Evolutionary conservation across 306 rosid species (phyloP), one percentile per base, ranked within the genome.

Genomic region (Ormosia semicastrata): DNA sequence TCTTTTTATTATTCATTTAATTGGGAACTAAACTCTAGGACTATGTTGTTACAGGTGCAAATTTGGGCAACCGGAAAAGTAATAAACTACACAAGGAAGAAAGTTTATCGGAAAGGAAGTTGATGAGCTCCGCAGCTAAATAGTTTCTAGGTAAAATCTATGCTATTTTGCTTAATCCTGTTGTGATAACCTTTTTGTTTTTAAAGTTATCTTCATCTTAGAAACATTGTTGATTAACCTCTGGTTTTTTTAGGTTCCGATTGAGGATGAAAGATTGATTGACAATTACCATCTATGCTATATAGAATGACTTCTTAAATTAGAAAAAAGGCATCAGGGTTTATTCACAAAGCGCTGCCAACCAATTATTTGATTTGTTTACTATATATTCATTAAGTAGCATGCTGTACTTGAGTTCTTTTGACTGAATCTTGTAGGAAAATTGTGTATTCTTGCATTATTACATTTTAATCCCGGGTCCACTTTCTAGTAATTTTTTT

Each of bases 41-140:
- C 60, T 65, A 79, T 86, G 81, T 76, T 70, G 63, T 52, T 64
- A 64, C 91, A 96, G 99, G 97, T 96, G 82, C 98, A 96, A 92
- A 91, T 96, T 74, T 93, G 97, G 98, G 99, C 94, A 46, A 24
- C 24, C 24, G 24, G 24, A 24, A 24, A 24, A 92, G 99, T 88
- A 90, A 91, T 85, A 89, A 87, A 86, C 91, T 96, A 86, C 92
- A 92, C 85, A 93, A 84, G 88, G 98, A 93, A 86, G 99, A 92
- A 82, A 89, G 99, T 86, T 92, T 97, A 17, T 89, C 93, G 24
- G 24, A 24, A 24, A 24, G 24, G 24, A 24, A 24, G 24, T 24
- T 24, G 24, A 24, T 24, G 92, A 80, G 86, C 87, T 81, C 97
- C 99, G 6, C 97, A 83, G 65, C 87, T 89, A 39, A 89, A 81